These are phyloP conservation scores for Coniella vitis DNA, from an alignment of 2,329 filamentous ascomycete species.

Conservation along the genomic window DNA sequence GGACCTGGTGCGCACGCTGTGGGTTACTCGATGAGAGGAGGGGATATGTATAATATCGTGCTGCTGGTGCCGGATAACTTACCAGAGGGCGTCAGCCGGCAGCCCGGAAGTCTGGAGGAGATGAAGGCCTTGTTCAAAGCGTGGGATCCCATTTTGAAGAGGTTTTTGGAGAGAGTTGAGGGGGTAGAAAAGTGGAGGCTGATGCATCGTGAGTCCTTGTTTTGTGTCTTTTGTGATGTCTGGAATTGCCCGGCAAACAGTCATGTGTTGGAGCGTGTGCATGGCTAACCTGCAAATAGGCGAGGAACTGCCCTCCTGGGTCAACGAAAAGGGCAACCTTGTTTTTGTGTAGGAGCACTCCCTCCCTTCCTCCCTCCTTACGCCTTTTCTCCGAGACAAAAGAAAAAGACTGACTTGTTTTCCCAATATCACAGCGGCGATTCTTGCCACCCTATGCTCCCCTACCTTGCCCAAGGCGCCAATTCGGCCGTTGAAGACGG, in stretches of 20 bases:
- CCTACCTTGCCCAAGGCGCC: constrained; percentile 58
- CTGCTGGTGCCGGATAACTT: constrained; percentile 56
- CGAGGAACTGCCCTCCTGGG: constrained; percentile 48
- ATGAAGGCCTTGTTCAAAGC: constrained; percentile 52
- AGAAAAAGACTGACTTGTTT: not conserved
- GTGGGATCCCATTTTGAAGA: constrained; percentile 55
- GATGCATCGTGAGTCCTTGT: constrained; percentile 39
- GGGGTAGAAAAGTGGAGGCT: constrained; percentile 64
- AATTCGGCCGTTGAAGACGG: constrained; percentile 63
- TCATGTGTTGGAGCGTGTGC: no score
- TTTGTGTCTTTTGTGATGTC: no score
- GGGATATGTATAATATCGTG: constrained; percentile 59
- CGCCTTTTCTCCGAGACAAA: constrained; percentile 21
- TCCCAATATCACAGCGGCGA: constrained; percentile 39
- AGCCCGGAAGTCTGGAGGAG: constrained; percentile 49
- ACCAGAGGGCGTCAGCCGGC: constrained; percentile 37
- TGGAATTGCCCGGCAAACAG: no score
- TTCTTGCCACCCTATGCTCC: constrained; percentile 58
- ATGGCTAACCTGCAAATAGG: no score
- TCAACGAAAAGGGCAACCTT: constrained; percentile 44
- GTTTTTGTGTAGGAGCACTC: constrained; percentile 35
- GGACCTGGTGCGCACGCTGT: constrained; percentile 56
- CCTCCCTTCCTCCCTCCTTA: constrained; percentile 20
- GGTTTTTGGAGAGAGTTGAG: constrained; percentile 42
- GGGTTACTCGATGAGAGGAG: constrained; percentile 53